Conservation (phyloP, 495 filamentous ascomycete genomes). For the Lindgomyces ingoldianus region DNA sequence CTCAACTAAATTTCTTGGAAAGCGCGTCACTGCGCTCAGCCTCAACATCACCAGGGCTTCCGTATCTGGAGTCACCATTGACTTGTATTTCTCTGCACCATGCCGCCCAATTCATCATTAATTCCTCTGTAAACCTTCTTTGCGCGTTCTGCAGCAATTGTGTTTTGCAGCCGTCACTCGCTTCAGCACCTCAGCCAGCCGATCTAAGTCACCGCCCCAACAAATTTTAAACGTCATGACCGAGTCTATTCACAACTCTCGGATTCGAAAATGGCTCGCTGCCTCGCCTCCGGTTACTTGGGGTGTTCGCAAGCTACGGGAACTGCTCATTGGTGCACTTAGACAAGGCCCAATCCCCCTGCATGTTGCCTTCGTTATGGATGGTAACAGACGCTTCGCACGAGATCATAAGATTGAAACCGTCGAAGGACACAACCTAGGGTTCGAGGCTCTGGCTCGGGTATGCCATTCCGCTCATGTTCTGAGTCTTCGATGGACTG, state of each 20-base stretch:
- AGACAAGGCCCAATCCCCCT: conserved; percentile 87
- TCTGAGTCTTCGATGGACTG: neutral
- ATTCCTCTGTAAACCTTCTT: neutral
- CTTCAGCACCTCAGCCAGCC: too few species aligned
- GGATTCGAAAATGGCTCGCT: conserved; percentile 81
- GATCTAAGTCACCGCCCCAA: neutral
- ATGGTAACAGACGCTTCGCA: conserved; percentile 92
- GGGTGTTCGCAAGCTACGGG: conserved; percentile 67
- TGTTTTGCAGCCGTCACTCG: neutral
- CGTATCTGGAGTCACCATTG: conserved; percentile 26
- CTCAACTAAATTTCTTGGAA: conserved; percentile 7
- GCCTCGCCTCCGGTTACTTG: conserved; percentile 89
- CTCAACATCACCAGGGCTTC: conserved; percentile 18
- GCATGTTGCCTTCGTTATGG: conserved; percentile 98
- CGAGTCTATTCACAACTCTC: conserved; percentile 60
- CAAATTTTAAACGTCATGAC: conserved; percentile 16
- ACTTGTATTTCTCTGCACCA: conserved; percentile 20
- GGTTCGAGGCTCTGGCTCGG: conserved; percentile 89
- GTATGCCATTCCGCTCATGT: conserved; percentile 47
- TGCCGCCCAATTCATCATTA: conserved; percentile 17
- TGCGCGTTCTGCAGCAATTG: neutral
- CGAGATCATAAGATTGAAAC: conserved; percentile 90
- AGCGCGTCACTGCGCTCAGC: conserved; percentile 20
- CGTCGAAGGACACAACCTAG: conserved; percentile 93
- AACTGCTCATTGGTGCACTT: conserved; percentile 81